Percentiles rank a stretch among this genome's conserved stretches.
These are phyloP conservation scores for Rhodotorula paludigena DNA, from an alignment of 768 basidiomycete species.

Conservation along the genomic window DNA sequence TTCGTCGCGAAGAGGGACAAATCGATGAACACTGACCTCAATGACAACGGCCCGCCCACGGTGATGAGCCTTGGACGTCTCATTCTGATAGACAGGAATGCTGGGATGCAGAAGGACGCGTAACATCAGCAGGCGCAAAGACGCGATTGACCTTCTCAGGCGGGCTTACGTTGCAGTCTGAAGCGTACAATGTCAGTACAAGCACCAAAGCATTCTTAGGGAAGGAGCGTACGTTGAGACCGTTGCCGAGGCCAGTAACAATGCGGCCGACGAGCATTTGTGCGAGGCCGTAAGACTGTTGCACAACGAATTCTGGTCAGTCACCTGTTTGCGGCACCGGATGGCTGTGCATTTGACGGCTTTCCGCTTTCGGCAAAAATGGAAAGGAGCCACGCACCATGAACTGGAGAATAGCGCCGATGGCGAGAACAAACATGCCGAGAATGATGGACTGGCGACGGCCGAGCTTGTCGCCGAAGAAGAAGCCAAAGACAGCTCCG, in stretches of 20 bases:
- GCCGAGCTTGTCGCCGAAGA: conserved; percentile 43
- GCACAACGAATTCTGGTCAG: conserved; percentile 48
- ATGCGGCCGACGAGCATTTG: conserved; percentile 62
- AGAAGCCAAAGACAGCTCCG: conserved; percentile 61
- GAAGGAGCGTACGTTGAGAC: conserved; percentile 53
- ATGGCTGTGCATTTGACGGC: no score
- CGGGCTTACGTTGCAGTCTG: background rate
- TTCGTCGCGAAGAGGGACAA: background rate
- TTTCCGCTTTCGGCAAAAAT: no score
- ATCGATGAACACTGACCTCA: conserved; percentile 44
- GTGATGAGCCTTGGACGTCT: conserved; percentile 59
- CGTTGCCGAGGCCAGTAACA: conserved; percentile 63
- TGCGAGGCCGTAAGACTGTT: conserved; percentile 54
- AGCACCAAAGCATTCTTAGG: background rate
- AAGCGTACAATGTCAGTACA: background rate
- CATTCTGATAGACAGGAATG: conserved; percentile 51
- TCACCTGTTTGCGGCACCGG: no score
- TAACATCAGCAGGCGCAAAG: background rate
- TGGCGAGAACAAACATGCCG: conserved; percentile 15
- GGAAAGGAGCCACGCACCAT: conserved; percentile 40
- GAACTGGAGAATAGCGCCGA: conserved; percentile 1
- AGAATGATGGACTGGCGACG: conserved; percentile 35
- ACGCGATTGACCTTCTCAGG: no score
- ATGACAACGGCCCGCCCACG: conserved; percentile 62
- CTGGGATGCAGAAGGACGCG: background rate